Percentiles rank a stretch among this genome's conserved stretches.
Evolutionary conservation across 2,329 filamentous ascomycete genomes (phyloP).

Genomic region (Pseudocercospora vitis): DNA sequence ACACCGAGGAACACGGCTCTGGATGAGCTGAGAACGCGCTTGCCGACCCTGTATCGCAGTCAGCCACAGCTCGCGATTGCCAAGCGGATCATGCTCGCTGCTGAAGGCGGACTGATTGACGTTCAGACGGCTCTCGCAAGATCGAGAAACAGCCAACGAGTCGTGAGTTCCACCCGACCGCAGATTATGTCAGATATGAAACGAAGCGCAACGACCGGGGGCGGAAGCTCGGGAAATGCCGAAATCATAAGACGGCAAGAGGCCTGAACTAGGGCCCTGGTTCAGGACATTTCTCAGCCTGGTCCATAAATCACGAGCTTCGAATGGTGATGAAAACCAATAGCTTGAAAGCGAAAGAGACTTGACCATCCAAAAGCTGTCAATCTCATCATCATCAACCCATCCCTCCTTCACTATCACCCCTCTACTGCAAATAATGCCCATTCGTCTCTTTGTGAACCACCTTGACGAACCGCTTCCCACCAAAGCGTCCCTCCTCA

Average conservation of each 20-base stretch:
- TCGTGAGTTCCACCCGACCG: background rate
- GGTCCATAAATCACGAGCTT: background rate
- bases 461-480: slow-evolving; percentile 58
- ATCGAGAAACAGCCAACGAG: slow-evolving; percentile 1
- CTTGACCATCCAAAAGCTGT: background rate
- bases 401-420: no score
- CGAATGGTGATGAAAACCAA: no score
- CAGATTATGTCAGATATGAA: background rate
- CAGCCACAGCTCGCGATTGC: slow-evolving; percentile 7
- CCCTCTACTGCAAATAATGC: slow-evolving; percentile 50
- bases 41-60: background rate
- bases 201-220: slow-evolving; percentile 1
- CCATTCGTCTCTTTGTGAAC: slow-evolving; percentile 62
- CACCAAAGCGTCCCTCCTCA: background rate
- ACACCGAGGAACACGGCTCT: background rate
- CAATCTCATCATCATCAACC: background rate
- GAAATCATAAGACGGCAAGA: background rate
- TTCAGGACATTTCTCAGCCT: background rate
- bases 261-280: background rate
- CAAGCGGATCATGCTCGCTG: background rate
- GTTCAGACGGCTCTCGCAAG: slow-evolving; percentile 1
- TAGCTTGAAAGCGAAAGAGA: no score
- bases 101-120: background rate
- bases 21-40: background rate
- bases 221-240: background rate